Base-by-base conservation (phyloP, 768 basidiomycete genomes). In the Cyathus striatus region DNA sequence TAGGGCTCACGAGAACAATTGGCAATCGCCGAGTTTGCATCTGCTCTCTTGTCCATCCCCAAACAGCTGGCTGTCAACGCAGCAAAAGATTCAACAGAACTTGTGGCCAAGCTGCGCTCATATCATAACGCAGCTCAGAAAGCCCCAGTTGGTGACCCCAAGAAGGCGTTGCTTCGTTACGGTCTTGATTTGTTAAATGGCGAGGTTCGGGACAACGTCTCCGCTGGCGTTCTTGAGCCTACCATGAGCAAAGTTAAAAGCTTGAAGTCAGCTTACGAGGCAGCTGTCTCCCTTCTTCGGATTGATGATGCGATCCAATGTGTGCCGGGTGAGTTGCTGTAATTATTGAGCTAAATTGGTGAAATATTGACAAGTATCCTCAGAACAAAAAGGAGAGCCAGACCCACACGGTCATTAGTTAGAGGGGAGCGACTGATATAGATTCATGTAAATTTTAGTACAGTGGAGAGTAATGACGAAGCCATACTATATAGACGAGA, bases 11-110 rank as follows among this genome's bases (percentile, higher is more conserved):
- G 96, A 52, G 96, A 99, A 66, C 96, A 99, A 62, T 73, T 99
- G 41, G 96, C 96, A 16, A 97, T 99, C 56, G 96, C 94, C n/a
- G 96, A 99, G 62, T 99, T 99, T 61, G 96, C 96, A 17, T 73
- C 76, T 47, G 88, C 96, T 10, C 74, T 99, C 43, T 73, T 99
- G 32, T 79, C 93, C 13, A 99, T 99, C 53, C 96, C 96, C 36
- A 98, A 98, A 68, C 92, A 87, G 16, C 83, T 99, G 24, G 86
- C 96, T 2, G 89, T 98, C 41, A 99, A 99, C 60, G 96, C 96
- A 32, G 96, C 96, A 30, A 98, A 98, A 58, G 96, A 99, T 60
- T 92, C 94, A 26, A 98, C 95, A 1, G 91, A 97, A 43, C 80
- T 99, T 16, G 92, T 99, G 27, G 94, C 96, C 17, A 97, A 97